Conservation (phyloP, 768 basidiomycete genomes). For the Pisolithus orientalis region DNA sequence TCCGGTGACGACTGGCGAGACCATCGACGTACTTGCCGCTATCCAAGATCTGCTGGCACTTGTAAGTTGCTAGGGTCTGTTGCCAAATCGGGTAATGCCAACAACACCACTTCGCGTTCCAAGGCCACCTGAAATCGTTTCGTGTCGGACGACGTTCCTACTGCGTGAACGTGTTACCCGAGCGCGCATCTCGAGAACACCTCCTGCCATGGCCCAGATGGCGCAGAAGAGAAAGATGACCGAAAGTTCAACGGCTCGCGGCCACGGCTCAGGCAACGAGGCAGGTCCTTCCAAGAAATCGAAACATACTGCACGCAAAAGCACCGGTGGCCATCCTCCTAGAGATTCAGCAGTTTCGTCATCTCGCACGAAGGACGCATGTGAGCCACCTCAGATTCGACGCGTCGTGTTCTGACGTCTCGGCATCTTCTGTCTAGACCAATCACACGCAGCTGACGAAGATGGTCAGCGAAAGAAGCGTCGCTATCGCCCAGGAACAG, state of each 20-base stretch:
- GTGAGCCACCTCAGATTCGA: conserved; percentile 13
- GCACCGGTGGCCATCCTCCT: conserved; percentile 55
- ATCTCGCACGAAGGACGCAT: conserved; percentile 19
- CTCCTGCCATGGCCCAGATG: conserved; percentile 58
- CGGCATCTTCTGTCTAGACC: conserved; percentile 10
- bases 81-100: not conserved
- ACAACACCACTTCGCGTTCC: not conserved
- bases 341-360: conserved; percentile 18
- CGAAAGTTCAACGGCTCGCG: conserved; percentile 41
- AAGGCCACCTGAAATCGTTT: not conserved
- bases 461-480: conserved; percentile 37
- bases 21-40: conserved; percentile 14
- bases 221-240: conserved; percentile 45
- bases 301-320: conserved; percentile 74
- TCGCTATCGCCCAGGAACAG: conserved; percentile 86
- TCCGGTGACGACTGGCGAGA: conserved; percentile 49
- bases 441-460: conserved; percentile 19
- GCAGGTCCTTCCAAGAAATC: conserved; percentile 37
- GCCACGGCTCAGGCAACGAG: conserved; percentile 23
- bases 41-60: not conserved
- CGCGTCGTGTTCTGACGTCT: conserved; percentile 8
- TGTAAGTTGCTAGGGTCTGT: not conserved
- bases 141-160: not conserved
- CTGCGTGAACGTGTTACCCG: not conserved
- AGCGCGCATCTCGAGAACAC: not conserved